Evolutionary conservation across 345 rosid genomes (phyloP).

Genomic region (Sonneratia alba): DNA sequence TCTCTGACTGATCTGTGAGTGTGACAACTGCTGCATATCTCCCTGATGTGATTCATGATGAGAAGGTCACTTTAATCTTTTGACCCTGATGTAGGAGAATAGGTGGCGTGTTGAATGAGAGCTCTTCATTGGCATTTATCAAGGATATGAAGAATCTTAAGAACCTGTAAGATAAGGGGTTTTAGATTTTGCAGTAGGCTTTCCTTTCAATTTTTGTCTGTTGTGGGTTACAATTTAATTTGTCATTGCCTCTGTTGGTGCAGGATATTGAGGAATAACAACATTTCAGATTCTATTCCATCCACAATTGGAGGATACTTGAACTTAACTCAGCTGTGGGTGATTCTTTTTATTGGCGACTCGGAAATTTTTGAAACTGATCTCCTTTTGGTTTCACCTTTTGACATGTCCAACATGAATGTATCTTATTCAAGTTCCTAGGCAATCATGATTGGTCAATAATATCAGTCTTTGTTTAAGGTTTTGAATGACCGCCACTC

Average conservation of each 20-base stretch:
- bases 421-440: too few species aligned
- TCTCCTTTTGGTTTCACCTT: too few species aligned
- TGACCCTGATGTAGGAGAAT: slow-evolving; percentile 6
- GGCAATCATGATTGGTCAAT: too few species aligned
- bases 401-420: too few species aligned
- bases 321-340: slow-evolving; percentile 14
- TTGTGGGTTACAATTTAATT: neutral
- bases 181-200: neutral
- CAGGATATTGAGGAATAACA: slow-evolving; percentile 29
- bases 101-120: slow-evolving; percentile 7
- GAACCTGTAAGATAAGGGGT: slow-evolving; percentile 7
- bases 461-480: too few species aligned
- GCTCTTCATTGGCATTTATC: slow-evolving; percentile 10
- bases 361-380: neutral
- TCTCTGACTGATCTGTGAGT: slow-evolving; percentile 4
- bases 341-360: neutral
- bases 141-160: slow-evolving; percentile 10
- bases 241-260: neutral
- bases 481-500: too few species aligned
- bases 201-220: neutral
- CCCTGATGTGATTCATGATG: neutral
- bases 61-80: neutral
- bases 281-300: slow-evolving; percentile 32
- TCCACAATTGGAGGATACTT: slow-evolving; percentile 25
- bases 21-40: neutral